A percentile compares a stretch with the other conserved stretches of the same genome.
phyloP scores from a whole-genome alignment of 768 basidiomycete species.

The Auricularia heimuer region DNA sequence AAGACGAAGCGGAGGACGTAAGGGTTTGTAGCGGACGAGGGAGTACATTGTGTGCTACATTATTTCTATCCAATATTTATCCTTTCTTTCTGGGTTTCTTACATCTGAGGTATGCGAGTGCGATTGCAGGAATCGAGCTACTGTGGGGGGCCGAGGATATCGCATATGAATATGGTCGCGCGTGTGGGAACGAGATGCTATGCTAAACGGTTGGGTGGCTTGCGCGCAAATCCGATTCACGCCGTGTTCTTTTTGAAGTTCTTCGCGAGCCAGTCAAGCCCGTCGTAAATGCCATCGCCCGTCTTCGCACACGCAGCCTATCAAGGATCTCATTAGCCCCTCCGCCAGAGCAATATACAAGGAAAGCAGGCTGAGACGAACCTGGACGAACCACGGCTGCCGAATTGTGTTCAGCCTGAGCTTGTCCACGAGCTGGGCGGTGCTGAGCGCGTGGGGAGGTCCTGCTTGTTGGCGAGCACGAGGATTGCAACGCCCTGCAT shows the following conservation, averaged over 20 bases:
- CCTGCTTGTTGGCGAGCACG: constrained; percentile 99
- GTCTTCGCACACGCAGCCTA: constrained; percentile 97
- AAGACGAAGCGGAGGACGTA: no score
- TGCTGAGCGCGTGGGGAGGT: constrained; percentile 99
- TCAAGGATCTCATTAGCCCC: constrained; percentile 4
- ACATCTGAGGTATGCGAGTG: background rate
- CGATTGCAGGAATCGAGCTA: no score
- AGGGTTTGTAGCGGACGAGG: no score
- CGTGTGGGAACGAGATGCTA: no score
- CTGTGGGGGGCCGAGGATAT: no score
- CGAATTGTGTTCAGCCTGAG: constrained; percentile 95
- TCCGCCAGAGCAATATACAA: no score
- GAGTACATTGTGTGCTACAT: no score
- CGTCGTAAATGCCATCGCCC: constrained; percentile 97
- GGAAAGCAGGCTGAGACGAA: constrained; percentile 15
- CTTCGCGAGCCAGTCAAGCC: constrained; percentile 87
- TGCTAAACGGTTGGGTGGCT: no score
- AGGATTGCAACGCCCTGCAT: constrained; percentile 95
- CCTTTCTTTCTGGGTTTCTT: constrained; percentile 10
- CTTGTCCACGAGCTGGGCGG: constrained; percentile 98
- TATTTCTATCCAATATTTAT: no score
- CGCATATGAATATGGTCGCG: no score
- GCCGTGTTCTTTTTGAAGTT: no score
- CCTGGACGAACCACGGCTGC: constrained; percentile 96
- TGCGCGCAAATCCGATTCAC: no score